These are phyloP conservation scores for Zanthoxylum bungeanum DNA, from an alignment of 345 rosid species.

Conservation along the genomic window DNA sequence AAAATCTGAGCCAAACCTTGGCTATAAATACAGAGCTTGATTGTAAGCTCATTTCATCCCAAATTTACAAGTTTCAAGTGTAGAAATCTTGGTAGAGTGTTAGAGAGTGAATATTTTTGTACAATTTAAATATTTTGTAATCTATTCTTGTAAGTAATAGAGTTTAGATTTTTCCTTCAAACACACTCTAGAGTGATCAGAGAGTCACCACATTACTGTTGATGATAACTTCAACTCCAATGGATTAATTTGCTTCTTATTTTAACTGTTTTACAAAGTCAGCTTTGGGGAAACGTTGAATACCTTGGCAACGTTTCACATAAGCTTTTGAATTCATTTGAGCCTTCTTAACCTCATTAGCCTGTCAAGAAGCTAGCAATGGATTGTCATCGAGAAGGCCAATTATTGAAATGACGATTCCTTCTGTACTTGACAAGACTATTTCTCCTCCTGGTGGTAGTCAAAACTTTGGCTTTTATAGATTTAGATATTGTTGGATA, in stretches of 20 bases:
- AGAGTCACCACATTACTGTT: too few species aligned
- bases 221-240: background rate
- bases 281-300: background rate
- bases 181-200: too few species aligned
- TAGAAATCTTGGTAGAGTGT: too few species aligned
- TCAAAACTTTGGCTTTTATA: too few species aligned
- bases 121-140: too few species aligned
- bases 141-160: too few species aligned
- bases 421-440: conserved; percentile 57
- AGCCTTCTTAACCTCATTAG: conserved; percentile 7
- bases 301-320: background rate
- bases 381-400: conserved; percentile 54
- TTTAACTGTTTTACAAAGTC: background rate
- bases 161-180: too few species aligned
- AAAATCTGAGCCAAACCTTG: too few species aligned
- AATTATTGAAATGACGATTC: conserved; percentile 64
- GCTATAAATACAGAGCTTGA: too few species aligned
- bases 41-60: too few species aligned
- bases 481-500: background rate
- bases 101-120: too few species aligned
- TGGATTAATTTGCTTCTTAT: background rate
- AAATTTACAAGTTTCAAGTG: too few species aligned
- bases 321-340: background rate
- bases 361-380: conserved; percentile 41
- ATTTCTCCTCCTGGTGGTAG: conserved; percentile 67